These are phyloP conservation scores for Cytidiella melzeri DNA, from an alignment of 768 basidiomycete genomes.

Conservation along the genomic window DNA sequence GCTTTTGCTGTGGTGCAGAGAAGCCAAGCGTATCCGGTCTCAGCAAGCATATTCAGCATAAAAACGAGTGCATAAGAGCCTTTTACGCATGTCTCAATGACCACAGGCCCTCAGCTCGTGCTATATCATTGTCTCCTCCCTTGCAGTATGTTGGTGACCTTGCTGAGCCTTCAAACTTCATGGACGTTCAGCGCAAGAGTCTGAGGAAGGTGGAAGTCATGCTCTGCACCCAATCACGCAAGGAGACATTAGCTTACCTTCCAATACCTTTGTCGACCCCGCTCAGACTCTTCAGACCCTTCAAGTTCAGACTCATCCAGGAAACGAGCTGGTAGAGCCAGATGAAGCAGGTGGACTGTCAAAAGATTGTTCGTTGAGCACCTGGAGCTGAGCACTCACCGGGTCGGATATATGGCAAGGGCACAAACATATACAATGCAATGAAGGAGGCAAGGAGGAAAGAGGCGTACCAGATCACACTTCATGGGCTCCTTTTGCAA, in stretches of 20 bases:
- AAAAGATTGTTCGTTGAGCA: background rate
- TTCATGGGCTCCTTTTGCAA: conserved; percentile 14
- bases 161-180: no score
- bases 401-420: background rate
- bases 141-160: no score
- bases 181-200: no score
- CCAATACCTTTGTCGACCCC: background rate
- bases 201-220: no score
- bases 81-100: background rate
- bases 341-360: conserved; percentile 4
- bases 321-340: conserved; percentile 2
- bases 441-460: background rate
- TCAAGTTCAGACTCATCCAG: background rate
- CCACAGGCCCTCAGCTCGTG: background rate
- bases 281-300: background rate
- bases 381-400: background rate
- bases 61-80: background rate
- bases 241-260: background rate
- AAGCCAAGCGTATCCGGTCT: background rate
- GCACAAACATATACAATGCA: background rate
- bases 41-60: background rate
- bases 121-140: no score
- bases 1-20: background rate
- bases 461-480: background rate
- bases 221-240: background rate